A percentile compares a stretch with the other conserved stretches of the same genome.
Conservation (phyloP, 805 yeast genomes). For the Myxozyma geophila region DNA sequence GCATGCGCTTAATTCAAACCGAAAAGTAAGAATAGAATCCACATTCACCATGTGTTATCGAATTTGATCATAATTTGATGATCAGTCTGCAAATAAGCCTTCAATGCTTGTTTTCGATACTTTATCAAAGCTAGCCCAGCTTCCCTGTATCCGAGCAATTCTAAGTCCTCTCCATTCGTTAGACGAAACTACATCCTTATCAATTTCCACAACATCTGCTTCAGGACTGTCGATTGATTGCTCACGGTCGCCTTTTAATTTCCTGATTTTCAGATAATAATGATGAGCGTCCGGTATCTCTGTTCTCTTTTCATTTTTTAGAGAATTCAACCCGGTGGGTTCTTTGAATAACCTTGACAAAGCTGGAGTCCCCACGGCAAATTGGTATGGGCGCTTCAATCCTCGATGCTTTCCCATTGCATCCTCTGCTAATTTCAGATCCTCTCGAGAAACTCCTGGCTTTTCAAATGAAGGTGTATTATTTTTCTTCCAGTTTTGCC, state of each 20-base stretch:
- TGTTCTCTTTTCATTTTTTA: conserved; percentile 36
- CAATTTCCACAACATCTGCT: conserved; percentile 36
- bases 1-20: too few species aligned
- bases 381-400: conserved; percentile 39
- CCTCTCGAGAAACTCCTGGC: conserved; percentile 15
- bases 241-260: conserved; percentile 5
- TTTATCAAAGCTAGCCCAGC: conserved; percentile 46
- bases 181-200: conserved; percentile 35
- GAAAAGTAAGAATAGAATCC: too few species aligned
- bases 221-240: conserved; percentile 17
- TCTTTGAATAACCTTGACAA: conserved; percentile 49
- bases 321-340: conserved; percentile 48
- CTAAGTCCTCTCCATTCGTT: conserved; percentile 53
- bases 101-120: background rate
- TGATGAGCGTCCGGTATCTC: conserved; percentile 40
- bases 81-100: background rate
- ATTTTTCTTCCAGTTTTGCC: conserved; percentile 45
- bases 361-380: conserved; percentile 44
- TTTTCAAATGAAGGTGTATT: conserved; percentile 43
- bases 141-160: conserved; percentile 46
- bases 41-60: too few species aligned
- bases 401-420: conserved; percentile 27
- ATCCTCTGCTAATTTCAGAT: conserved; percentile 13
- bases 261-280: conserved; percentile 26
- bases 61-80: too few species aligned